Evolutionary conservation across 2,329 filamentous ascomycete genomes (phyloP).

Genomic region (Cladosporium sp.): DNA sequence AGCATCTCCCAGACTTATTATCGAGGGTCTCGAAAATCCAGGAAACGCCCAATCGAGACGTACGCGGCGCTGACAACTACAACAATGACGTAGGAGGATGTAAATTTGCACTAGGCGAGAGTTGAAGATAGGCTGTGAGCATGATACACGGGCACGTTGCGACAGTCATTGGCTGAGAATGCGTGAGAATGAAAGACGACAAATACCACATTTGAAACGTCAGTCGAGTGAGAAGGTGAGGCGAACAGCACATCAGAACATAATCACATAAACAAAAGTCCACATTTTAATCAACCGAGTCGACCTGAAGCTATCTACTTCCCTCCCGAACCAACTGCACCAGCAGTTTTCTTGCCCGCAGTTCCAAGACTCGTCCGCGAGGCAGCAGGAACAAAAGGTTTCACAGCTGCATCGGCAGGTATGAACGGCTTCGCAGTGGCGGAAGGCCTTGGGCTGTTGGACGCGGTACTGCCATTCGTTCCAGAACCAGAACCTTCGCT

Average conservation of each 20-base stretch:
- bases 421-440: slow-evolving; percentile 34
- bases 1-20: not conserved
- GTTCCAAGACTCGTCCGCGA: slow-evolving; percentile 27
- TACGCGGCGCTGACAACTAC: not conserved
- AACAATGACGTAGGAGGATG: slow-evolving; percentile 4
- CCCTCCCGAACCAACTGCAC: slow-evolving; percentile 12
- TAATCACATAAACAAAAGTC: slow-evolving; percentile 23
- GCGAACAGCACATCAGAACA: not conserved
- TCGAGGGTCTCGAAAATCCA: not conserved
- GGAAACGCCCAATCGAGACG: not conserved
- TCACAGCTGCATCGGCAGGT: slow-evolving; percentile 31
- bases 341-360: slow-evolving; percentile 15
- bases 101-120: not conserved
- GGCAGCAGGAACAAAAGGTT: slow-evolving; percentile 32
- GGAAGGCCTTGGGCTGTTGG: slow-evolving; percentile 34
- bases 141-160: not conserved
- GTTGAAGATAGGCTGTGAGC: not conserved
- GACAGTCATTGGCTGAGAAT: not conserved
- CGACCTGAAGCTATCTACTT: slow-evolving; percentile 15
- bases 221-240: not conserved
- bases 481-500: slow-evolving; percentile 32
- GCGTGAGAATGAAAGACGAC: too few relatives aligned
- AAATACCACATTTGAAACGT: not conserved
- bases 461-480: slow-evolving; percentile 29
- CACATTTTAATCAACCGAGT: slow-evolving; percentile 20